Evolutionary conservation across 352 stramenopile genomes (phyloP).

Genomic region (Phytopythium delawarense): DNA sequence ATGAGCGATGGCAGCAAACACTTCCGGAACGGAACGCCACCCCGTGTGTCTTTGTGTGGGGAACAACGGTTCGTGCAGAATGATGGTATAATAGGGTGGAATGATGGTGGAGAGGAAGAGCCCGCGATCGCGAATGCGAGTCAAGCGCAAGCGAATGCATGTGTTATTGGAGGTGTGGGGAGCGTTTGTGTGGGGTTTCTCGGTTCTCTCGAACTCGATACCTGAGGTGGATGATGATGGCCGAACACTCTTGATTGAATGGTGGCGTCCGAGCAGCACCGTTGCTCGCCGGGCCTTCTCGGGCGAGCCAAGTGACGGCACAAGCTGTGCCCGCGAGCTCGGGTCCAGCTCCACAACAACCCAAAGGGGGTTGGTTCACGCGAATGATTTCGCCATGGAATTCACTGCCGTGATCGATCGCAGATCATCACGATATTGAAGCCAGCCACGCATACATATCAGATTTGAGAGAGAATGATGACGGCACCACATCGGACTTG

Average conservation of each 20-base stretch:
- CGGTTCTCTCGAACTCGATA: neutral
- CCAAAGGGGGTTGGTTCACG: too few relatives aligned
- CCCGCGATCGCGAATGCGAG: too few relatives aligned
- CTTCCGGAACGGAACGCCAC: neutral
- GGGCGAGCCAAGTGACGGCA: neutral
- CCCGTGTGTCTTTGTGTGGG: neutral
- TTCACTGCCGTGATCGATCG: too few relatives aligned
- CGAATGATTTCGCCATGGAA: too few relatives aligned
- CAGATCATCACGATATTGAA: too few relatives aligned
- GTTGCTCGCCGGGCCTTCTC: neutral
- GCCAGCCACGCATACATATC: neutral
- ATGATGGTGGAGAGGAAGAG: neutral
- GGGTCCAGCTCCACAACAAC: too few relatives aligned
- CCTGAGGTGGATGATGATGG: too few relatives aligned
- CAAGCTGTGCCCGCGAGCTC: too few relatives aligned
- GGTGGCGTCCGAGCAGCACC: neutral
- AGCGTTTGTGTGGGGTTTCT: too few relatives aligned
- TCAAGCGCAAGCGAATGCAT: too few relatives aligned
- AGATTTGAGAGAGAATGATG: slow-evolving; percentile 4
- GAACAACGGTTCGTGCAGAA: neutral
- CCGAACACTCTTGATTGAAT: neutral
- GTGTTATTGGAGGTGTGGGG: too few relatives aligned
- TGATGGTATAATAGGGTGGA: neutral
- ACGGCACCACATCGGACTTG: neutral
- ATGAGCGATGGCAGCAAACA: neutral